A percentile compares a stretch with the other conserved stretches of the same genome.
Conservation (phyloP, 352 stramenopile species). For the Pythium phragmitis region DNA sequence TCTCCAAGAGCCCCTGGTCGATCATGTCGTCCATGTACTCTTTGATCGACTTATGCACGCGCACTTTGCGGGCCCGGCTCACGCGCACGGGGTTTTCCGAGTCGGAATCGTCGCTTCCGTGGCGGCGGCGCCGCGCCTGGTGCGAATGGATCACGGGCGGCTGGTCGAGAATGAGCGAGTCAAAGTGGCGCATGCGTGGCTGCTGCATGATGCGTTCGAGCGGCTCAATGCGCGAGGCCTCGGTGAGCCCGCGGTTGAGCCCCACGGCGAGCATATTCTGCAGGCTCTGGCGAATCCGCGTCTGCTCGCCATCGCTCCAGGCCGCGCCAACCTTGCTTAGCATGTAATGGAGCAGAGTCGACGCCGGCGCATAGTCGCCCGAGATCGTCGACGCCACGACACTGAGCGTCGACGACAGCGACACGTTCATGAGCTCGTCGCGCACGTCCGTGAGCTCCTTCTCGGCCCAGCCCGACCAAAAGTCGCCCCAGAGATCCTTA, state of each 20-base stretch:
- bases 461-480: constrained; percentile 86
- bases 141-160: constrained; percentile 51
- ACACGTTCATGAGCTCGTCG: constrained; percentile 74
- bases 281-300: constrained; percentile 79
- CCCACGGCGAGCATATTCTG: constrained; percentile 86
- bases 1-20: constrained; percentile 67
- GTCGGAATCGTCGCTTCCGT: constrained; percentile 58
- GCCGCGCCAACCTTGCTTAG: constrained; percentile 79
- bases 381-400: constrained; percentile 80
- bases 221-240: constrained; percentile 57
- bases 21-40: constrained; percentile 88
- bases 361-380: constrained; percentile 74
- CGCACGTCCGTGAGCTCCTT: constrained; percentile 81
- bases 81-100: constrained; percentile 55
- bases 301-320: constrained; percentile 84
- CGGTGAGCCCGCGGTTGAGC: constrained; percentile 72
- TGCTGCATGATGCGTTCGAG: constrained; percentile 76
- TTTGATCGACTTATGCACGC: constrained; percentile 78
- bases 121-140: constrained; percentile 37
- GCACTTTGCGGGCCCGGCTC: constrained; percentile 57
- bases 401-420: constrained; percentile 67
- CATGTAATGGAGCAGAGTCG: constrained; percentile 77
- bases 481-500: constrained; percentile 80
- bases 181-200: constrained; percentile 59
- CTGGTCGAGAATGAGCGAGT: constrained; percentile 68